Evolutionary conservation across 306 rosid genomes (phyloP).

Genomic region (Citrullus mucosospermus): DNA sequence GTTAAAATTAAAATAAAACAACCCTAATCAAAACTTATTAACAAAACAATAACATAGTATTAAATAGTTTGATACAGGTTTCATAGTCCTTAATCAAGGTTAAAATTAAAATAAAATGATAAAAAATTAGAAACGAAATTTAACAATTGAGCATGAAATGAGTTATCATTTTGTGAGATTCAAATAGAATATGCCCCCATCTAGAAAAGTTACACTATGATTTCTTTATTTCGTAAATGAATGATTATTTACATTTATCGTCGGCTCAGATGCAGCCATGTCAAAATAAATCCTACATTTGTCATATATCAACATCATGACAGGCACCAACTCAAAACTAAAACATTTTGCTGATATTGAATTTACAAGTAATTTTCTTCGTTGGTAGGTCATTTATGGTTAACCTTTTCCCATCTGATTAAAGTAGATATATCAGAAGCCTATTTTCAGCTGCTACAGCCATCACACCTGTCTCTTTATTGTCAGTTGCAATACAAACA

Average conservation of each 20-base stretch:
- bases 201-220: neutral
- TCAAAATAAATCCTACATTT: neutral
- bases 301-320: neutral
- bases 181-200: neutral
- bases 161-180: neutral
- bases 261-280: neutral
- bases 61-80: too few species aligned
- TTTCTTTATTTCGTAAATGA: neutral
- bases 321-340: neutral
- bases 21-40: too few species aligned
- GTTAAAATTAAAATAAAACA: too few species aligned
- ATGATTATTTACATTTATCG: neutral
- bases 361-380: neutral
- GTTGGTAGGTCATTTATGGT: neutral
- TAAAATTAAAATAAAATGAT: neutral
- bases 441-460: conserved; percentile 42
- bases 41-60: too few species aligned
- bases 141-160: neutral
- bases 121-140: neutral
- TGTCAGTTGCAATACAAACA: conserved; percentile 58
- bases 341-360: neutral
- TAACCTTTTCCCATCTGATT: neutral
- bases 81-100: neutral
- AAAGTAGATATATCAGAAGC: conserved; percentile 39
- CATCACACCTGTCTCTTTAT: conserved; percentile 33